Evolutionary conservation across 345 rosid genomes (phyloP), one percentile per base, ranked within the genome.

Genomic region (Aegle marmelos): DNA sequence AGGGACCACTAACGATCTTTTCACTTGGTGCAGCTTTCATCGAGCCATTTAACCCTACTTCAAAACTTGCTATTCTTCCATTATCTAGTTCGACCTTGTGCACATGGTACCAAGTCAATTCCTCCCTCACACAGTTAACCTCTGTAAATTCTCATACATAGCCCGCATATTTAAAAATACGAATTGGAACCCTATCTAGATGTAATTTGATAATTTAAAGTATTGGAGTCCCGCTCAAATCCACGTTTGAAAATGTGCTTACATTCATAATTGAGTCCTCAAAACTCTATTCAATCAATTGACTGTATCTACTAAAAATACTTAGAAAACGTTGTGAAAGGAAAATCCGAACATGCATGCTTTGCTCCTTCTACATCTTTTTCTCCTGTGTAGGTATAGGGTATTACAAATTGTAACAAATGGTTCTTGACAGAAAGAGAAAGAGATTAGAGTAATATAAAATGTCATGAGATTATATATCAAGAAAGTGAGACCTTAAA

Each of bases 71-170:
- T 63, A 60, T 80, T 37, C 82, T 70, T 82, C 66, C 80, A 70
- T 78, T 63, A 70, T 81, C 76, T 82, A 78, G 76, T 85, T 83
- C 83, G 83, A 83, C 79, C 82, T 69, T 65, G 82, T 79, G 88
- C 73, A 69, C 65, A 75, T 79, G 74, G 19, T 41, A 78, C 31
- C 59, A 3, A 19, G 24, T 21, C 48, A 59, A 67, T 67, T 34
- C 37, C 37, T 33, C 30, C 9, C 50, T 59, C 77, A 50, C 31
- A 28, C 9, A 70, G 7, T 48, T 48, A 70, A 70, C 2, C 16
- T 22, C 37, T 6, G 36, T 16, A 45, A 13, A 3, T 45, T 45
- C 50, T 13, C 50, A 45, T 3, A 45, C 13, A 45, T 13, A 45
- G 50, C 14, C 17, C 50, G 5, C 13, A 45, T 45, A 45, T 45